phyloP scores from a whole-genome alignment of 108 stramenopile genomes.

The Skeletonema marinoi region DNA sequence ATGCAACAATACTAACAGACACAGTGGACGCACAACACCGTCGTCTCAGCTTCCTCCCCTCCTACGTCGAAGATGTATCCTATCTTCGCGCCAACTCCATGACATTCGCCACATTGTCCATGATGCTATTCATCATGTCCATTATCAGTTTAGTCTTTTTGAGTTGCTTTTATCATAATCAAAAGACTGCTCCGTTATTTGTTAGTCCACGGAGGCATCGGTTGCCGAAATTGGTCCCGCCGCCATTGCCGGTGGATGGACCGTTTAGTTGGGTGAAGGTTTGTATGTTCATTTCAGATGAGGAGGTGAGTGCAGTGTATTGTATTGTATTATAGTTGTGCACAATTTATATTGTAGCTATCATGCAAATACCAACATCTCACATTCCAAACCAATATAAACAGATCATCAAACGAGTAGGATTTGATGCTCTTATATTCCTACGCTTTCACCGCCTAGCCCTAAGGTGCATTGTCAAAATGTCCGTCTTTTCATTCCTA shows the following conservation, averaged over 20 bases:
- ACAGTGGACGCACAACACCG: conserved; percentile 44
- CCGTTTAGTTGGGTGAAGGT: conserved; percentile 80
- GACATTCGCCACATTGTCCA: conserved; percentile 77
- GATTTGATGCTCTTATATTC: conserved; percentile 88
- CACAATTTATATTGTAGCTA: neutral
- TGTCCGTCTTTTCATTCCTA: conserved; percentile 84
- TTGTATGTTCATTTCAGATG: conserved; percentile 80
- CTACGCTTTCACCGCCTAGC: conserved; percentile 87
- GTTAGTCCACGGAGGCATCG: conserved; percentile 85
- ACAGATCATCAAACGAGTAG: conserved; percentile 84
- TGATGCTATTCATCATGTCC: conserved; percentile 67
- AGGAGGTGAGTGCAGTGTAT: conserved; percentile 52
- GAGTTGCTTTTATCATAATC: conserved; percentile 87
- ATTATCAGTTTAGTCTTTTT: conserved; percentile 73
- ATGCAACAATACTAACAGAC: neutral
- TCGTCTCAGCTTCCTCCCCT: conserved; percentile 71
- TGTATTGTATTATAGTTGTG: neutral
- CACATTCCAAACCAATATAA: neutral
- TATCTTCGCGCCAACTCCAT: conserved; percentile 69
- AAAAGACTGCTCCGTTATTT: conserved; percentile 85
- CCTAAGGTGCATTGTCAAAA: conserved; percentile 87
- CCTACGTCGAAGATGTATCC: conserved; percentile 65
- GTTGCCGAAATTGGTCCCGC: conserved; percentile 82
- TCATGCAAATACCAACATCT: neutral
- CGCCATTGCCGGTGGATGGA: conserved; percentile 82